phyloP scores from a whole-genome alignment of 2,329 filamentous ascomycete species.

The Aspergillus piperis region DNA sequence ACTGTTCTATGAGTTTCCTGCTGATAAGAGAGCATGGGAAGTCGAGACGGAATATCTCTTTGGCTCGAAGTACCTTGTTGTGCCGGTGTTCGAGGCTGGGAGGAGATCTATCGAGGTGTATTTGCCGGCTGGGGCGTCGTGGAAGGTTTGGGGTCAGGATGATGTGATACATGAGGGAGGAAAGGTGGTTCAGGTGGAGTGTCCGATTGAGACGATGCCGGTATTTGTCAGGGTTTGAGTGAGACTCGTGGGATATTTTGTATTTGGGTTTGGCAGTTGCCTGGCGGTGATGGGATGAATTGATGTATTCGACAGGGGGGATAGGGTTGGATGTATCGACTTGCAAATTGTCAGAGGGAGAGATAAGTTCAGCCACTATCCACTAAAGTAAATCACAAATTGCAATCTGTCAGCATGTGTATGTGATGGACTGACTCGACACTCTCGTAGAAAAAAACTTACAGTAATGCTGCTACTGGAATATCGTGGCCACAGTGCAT shows the following conservation, averaged over 20 bases:
- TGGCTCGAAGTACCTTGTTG: slow-evolving; percentile 60
- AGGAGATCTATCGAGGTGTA: slow-evolving; percentile 53
- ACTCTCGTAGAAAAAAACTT: too few relatives aligned
- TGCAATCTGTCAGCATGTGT: too few relatives aligned
- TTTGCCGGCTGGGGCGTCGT: slow-evolving; percentile 52
- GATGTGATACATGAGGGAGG: slow-evolving; percentile 42
- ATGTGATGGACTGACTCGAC: too few relatives aligned
- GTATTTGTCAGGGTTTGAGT: slow-evolving; percentile 40
- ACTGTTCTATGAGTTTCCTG: slow-evolving; percentile 65
- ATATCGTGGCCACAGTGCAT: too few relatives aligned
- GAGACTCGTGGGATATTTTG: neutral
- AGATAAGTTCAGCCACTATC: too few relatives aligned
- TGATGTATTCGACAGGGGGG: neutral
- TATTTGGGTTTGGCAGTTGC: neutral
- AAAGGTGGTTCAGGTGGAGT: slow-evolving; percentile 42
- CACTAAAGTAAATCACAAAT: too few relatives aligned
- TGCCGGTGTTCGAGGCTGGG: slow-evolving; percentile 57
- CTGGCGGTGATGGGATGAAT: neutral
- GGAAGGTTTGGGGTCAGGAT: slow-evolving; percentile 45
- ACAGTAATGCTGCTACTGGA: too few relatives aligned
- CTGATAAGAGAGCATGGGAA: slow-evolving; percentile 57
- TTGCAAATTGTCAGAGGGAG: neutral
- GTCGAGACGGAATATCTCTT: slow-evolving; percentile 66
- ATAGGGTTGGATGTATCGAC: neutral
- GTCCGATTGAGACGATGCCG: slow-evolving; percentile 51